Conservation (phyloP, 306 rosid genomes). For the Benincasa hispida region DNA sequence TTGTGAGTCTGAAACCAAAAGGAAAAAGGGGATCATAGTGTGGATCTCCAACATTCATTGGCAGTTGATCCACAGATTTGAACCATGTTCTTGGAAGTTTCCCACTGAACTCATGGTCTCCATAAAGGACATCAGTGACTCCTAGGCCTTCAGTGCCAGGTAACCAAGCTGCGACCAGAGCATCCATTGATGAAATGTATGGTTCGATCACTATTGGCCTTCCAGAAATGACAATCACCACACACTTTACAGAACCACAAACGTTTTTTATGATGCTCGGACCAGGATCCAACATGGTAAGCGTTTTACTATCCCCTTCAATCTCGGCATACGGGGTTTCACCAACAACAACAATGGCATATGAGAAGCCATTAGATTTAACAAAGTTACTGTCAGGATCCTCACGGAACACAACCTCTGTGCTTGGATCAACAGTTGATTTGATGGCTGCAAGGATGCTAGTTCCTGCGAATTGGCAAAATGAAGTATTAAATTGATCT, state of each 20-base stretch:
- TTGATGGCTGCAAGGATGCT: conserved; percentile 60
- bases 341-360: conserved; percentile 75
- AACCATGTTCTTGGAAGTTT: conserved; percentile 94
- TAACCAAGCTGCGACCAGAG: conserved; percentile 85
- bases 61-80: conserved; percentile 73
- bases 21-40: conserved; percentile 95
- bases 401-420: conserved; percentile 50
- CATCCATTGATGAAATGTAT: conserved; percentile 47
- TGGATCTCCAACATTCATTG: conserved; percentile 75
- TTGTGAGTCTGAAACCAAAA: conserved; percentile 58
- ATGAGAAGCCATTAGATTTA: conserved; percentile 49
- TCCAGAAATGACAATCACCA: conserved; percentile 62
- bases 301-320: conserved; percentile 55
- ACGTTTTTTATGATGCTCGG: conserved; percentile 49
- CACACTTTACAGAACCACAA: conserved; percentile 55
- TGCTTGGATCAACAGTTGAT: conserved; percentile 54
- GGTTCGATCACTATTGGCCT: conserved; percentile 82
- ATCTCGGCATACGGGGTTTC: conserved; percentile 80
- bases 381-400: conserved; percentile 57
- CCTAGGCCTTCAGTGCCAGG: conserved; percentile 94
- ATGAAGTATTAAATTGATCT: too few species aligned
- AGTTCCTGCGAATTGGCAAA: conserved; percentile 38
- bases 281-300: conserved; percentile 65
- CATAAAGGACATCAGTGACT: conserved; percentile 69
- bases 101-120: conserved; percentile 75